A percentile compares a stretch with the other conserved stretches of the same genome.
Conservation (phyloP, 108 stramenopile species). For the Hondaea fermentalgiana region DNA sequence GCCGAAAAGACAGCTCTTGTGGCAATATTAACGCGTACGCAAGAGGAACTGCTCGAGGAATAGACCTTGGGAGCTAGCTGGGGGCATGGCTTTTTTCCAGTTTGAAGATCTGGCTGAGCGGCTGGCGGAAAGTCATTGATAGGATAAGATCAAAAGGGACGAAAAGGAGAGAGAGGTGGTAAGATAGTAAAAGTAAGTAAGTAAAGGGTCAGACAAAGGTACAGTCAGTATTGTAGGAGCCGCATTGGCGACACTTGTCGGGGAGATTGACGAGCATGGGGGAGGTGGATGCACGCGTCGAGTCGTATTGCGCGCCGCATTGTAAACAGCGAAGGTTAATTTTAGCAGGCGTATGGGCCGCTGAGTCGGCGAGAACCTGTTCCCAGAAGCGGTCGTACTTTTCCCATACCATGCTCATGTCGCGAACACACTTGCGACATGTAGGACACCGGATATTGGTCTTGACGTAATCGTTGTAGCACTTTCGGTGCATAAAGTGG, state of each 20-base stretch:
- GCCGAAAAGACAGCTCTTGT: not conserved
- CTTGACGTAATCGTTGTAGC: constrained; percentile 54
- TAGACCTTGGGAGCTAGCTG: not conserved
- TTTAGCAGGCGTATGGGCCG: not conserved
- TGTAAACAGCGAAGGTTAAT: not conserved
- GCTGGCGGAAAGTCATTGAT: no score
- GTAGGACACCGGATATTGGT: constrained; percentile 35
- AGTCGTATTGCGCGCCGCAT: not conserved
- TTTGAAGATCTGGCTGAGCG: not conserved
- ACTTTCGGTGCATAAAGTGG: constrained; percentile 84
- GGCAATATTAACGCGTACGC: not conserved
- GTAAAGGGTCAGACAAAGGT: not conserved
- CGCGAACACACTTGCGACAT: constrained; percentile 41
- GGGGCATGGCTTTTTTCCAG: not conserved
- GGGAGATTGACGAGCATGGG: not conserved
- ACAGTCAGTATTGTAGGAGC: not conserved
- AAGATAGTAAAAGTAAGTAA: no score
- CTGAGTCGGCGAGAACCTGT: not conserved
- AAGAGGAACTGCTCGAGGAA: not conserved
- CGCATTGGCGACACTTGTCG: not conserved
- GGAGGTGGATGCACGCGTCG: not conserved
- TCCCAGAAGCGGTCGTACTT: not conserved
- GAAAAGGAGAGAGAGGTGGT: no score
- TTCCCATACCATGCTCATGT: constrained; percentile 27
- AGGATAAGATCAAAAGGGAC: no score